phyloP scores from a whole-genome alignment of 1,139 yeast species.

The Yamadazyma diospyri region DNA sequence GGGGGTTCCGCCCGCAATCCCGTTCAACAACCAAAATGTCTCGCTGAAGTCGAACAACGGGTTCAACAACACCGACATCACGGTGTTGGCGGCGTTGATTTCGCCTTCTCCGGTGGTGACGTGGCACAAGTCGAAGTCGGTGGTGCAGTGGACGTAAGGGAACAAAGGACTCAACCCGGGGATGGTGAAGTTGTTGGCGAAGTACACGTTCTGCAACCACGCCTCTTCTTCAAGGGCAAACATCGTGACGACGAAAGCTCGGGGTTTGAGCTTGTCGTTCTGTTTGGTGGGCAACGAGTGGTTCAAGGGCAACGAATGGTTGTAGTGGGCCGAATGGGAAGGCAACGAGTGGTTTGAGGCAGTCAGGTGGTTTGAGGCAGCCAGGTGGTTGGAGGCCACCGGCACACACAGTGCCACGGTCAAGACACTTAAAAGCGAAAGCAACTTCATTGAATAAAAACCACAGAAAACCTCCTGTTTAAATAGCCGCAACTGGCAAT shows the following conservation, averaged over 20 bases:
- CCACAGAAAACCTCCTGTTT: too few relatives aligned
- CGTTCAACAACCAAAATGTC: slow-evolving; percentile 62
- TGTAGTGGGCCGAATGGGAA: too few relatives aligned
- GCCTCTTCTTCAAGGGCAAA: slow-evolving; percentile 53
- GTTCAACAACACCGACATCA: slow-evolving; percentile 51
- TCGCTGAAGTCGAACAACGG: slow-evolving; percentile 56
- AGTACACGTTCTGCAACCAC: slow-evolving; percentile 48
- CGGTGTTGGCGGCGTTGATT: slow-evolving; percentile 61
- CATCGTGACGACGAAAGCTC: slow-evolving; percentile 55
- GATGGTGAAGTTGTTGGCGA: slow-evolving; percentile 50
- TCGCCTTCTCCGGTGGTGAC: slow-evolving; percentile 69
- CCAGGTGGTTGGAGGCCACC: not conserved
- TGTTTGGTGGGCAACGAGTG: slow-evolving; percentile 1
- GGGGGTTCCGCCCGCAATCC: slow-evolving; percentile 68
- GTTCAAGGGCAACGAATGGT: slow-evolving; percentile 3
- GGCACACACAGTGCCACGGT: not conserved
- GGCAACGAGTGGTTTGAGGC: slow-evolving; percentile 1
- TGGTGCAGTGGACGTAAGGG: slow-evolving; percentile 54
- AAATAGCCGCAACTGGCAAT: too few relatives aligned
- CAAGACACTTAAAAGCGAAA: not conserved
- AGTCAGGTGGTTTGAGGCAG: not conserved
- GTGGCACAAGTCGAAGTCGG: slow-evolving; percentile 54
- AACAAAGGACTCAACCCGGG: slow-evolving; percentile 65
- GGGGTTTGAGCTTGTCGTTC: slow-evolving; percentile 32
- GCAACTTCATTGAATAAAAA: not conserved